Evolutionary conservation across 2,329 filamentous ascomycete species (phyloP).

Genomic region (Colletotrichum sp.): DNA sequence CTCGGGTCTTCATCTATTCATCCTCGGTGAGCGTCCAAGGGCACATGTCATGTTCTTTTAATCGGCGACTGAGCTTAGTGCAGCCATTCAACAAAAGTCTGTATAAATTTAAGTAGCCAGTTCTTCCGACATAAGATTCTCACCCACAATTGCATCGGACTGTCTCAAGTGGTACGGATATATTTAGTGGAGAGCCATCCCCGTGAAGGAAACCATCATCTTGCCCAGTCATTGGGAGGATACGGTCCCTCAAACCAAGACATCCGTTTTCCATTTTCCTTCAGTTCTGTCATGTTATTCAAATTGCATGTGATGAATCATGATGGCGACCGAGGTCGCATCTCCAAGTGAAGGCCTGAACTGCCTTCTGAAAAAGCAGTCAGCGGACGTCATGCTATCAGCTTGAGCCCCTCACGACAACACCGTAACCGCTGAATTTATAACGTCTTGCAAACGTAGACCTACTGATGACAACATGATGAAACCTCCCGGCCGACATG

Average conservation of each 20-base stretch:
- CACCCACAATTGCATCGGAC: not conserved
- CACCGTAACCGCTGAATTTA: no score
- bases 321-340: not conserved
- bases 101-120: not conserved
- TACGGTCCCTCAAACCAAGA: no score
- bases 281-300: not conserved
- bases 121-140: accelerated
- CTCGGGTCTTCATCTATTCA: not conserved
- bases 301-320: accelerated
- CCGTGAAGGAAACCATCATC: not conserved
- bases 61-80: not conserved
- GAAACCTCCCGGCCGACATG: no score
- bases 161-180: not conserved
- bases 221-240: not conserved
- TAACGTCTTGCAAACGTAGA: no score
- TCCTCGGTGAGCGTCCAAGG: accelerated
- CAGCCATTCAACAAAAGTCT: not conserved
- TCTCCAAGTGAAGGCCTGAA: not conserved
- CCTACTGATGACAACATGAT: no score
- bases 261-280: no score
- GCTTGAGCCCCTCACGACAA: not conserved
- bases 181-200: not conserved
- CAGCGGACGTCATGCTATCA: not conserved
- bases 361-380: not conserved
- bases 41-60: not conserved